These are phyloP conservation scores for Betula pendula DNA, from an alignment of 306 rosid genomes.

Conservation along the genomic window DNA sequence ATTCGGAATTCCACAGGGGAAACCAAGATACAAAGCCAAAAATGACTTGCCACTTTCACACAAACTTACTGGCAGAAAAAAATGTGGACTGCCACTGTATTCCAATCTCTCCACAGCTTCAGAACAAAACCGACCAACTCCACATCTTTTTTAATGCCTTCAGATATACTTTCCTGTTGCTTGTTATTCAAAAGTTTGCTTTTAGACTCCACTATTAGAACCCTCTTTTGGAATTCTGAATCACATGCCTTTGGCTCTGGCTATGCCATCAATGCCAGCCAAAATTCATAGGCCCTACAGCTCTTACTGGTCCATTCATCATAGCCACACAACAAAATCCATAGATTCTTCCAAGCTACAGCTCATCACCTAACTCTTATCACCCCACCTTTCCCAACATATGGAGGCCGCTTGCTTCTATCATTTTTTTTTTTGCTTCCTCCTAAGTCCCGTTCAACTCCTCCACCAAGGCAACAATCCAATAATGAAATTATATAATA, in stretches of 20 bases:
- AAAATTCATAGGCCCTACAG: conserved; percentile 23
- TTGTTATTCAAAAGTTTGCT: not conserved
- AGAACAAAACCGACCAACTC: not conserved
- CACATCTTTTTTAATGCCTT: not conserved
- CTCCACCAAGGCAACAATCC: not conserved
- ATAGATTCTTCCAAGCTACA: conserved; percentile 20
- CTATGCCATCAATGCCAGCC: not conserved
- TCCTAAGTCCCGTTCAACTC: too few relatives aligned
- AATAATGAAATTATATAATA: not conserved
- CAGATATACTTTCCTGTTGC: not conserved
- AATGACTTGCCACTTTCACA: too few relatives aligned
- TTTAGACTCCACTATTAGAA: not conserved
- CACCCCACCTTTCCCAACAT: conserved; percentile 19
- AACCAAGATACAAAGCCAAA: not conserved
- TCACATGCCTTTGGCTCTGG: conserved; percentile 10
- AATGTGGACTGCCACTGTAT: too few relatives aligned
- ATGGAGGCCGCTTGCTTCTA: not conserved
- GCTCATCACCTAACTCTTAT: conserved; percentile 16
- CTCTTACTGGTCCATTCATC: conserved; percentile 2
- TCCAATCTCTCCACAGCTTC: too few relatives aligned
- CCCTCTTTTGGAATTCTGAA: not conserved
- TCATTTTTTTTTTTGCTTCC: not conserved
- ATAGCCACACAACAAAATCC: conserved; percentile 26
- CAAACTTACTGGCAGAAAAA: too few relatives aligned
- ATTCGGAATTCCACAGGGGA: not conserved